These are phyloP conservation scores for Saussurea involucrata DNA, from an alignment of 129 eudicot genomes.

Conservation along the genomic window DNA sequence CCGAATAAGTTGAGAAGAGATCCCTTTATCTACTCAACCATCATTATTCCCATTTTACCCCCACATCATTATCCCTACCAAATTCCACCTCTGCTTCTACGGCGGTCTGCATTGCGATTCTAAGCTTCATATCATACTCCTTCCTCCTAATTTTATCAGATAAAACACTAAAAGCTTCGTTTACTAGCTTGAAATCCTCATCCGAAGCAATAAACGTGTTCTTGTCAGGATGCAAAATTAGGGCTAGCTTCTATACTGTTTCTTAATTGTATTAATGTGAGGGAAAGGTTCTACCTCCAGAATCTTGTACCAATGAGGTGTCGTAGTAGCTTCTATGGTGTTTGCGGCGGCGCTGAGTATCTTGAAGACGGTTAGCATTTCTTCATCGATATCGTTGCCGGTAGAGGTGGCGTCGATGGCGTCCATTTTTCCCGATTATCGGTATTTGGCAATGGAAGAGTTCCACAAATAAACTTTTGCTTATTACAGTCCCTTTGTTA, in stretches of 20 bases:
- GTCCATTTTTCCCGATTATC: conserved; percentile 2
- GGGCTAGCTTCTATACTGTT: conserved; percentile 72
- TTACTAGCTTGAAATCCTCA: conserved; percentile 70
- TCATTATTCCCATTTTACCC: too few species aligned
- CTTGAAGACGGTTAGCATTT: conserved; percentile 47
- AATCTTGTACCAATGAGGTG: conserved; percentile 55
- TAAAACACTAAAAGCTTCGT: conserved; percentile 57
- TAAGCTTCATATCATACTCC: conserved; percentile 65
- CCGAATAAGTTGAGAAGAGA: too few species aligned
- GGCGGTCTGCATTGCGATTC: conserved; percentile 43
- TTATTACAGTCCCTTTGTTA: too few species aligned
- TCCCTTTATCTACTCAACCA: too few species aligned
- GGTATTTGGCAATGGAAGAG: background rate
- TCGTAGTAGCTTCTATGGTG: background rate
- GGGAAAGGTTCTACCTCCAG: conserved; percentile 64
- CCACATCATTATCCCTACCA: too few species aligned
- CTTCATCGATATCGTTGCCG: conserved; percentile 19
- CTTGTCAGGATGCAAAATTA: conserved; percentile 71
- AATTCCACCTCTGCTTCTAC: conserved; percentile 20
- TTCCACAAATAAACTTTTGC: background rate
- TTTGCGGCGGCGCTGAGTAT: conserved; percentile 38
- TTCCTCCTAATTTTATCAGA: conserved; percentile 59
- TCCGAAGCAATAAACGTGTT: conserved; percentile 43
- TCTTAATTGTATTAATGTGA: conserved; percentile 46
- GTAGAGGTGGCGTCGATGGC: background rate